phyloP scores from a whole-genome alignment of 1,139 yeast species.

The Chernovozyma sophiae-reginae region DNA sequence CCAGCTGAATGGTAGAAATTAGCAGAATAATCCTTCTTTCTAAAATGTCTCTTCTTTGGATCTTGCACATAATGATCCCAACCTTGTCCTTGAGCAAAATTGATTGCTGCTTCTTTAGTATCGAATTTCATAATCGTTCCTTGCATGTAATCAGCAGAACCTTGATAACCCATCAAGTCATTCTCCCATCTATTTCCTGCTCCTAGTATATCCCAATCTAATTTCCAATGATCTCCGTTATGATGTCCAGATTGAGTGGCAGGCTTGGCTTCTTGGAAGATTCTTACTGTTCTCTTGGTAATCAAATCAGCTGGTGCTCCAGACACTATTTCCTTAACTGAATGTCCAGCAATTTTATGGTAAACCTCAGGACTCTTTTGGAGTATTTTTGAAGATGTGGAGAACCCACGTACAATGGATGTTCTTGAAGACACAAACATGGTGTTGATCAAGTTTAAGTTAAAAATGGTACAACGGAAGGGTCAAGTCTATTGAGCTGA shows the following conservation, averaged over 20 bases:
- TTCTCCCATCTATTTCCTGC: conserved; percentile 88
- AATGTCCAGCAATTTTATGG: neutral
- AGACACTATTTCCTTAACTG: conserved; percentile 56
- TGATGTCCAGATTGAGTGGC: conserved; percentile 76
- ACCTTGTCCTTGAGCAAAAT: conserved; percentile 80
- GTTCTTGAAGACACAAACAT: conserved; percentile 2
- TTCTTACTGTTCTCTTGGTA: conserved; percentile 67
- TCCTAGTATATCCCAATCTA: conserved; percentile 81
- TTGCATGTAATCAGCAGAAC: conserved; percentile 82
- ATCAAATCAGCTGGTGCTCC: conserved; percentile 77
- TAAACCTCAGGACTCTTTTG: conserved; percentile 5
- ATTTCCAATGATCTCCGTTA: conserved; percentile 60
- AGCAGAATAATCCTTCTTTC: conserved; percentile 69
- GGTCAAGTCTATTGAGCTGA: too few species aligned
- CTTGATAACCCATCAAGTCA: conserved; percentile 83
- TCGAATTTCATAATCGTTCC: conserved; percentile 77
- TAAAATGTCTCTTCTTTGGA: conserved; percentile 70
- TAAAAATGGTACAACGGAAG: too few species aligned
- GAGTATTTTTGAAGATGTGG: neutral
- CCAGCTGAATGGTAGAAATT: conserved; percentile 71
- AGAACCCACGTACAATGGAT: conserved; percentile 5
- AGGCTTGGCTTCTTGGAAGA: conserved; percentile 71
- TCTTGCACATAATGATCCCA: conserved; percentile 84
- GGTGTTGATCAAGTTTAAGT: too few species aligned
- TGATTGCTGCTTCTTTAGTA: conserved; percentile 70